A percentile compares a stretch with the other conserved stretches of the same genome.
phyloP scores from a whole-genome alignment of 768 basidiomycete genomes.

The Pisolithus tinctorius region DNA sequence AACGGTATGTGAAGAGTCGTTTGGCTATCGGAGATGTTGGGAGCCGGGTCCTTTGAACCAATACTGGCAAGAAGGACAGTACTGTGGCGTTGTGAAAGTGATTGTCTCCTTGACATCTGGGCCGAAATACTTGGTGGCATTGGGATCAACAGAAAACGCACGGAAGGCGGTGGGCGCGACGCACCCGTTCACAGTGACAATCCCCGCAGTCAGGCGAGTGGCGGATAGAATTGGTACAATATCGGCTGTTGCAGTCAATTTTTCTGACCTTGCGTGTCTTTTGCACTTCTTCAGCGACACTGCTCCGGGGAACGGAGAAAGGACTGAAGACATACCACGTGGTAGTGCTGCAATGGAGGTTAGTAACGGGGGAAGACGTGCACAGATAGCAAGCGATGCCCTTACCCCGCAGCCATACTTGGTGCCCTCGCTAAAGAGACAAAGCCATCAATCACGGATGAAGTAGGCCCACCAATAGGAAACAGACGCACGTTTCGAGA shows the following conservation, averaged over 20 bases:
- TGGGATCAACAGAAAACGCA: conserved; percentile 2
- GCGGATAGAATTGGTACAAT: conserved; percentile 34
- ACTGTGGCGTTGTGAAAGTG: conserved; percentile 42
- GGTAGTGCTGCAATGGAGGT: conserved; percentile 49
- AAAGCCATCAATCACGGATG: conserved; percentile 6
- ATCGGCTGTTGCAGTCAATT: conserved; percentile 28
- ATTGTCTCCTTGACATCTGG: conserved; percentile 64
- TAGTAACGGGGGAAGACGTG: background rate
- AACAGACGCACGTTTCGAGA: conserved; percentile 42
- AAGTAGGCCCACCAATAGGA: conserved; percentile 5
- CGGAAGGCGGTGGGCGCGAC: conserved; percentile 9
- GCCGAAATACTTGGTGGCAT: conserved; percentile 49
- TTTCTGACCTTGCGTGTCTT: conserved; percentile 30
- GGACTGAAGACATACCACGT: conserved; percentile 43
- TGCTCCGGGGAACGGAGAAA: conserved; percentile 32
- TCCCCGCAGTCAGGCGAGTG: conserved; percentile 37
- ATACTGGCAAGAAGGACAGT: conserved; percentile 52
- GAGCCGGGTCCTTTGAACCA: conserved; percentile 45
- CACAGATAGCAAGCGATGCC: conserved; percentile 16
- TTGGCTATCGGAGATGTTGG: conserved; percentile 28
- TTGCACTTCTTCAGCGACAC: conserved; percentile 5
- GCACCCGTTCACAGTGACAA: conserved; percentile 40
- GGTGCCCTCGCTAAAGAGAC: conserved; percentile 55
- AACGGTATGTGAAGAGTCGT: background rate
- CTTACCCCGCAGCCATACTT: conserved; percentile 63